Evolutionary conservation across 495 filamentous ascomycete genomes (phyloP).

Genomic region (Astrocystis sublimbata): DNA sequence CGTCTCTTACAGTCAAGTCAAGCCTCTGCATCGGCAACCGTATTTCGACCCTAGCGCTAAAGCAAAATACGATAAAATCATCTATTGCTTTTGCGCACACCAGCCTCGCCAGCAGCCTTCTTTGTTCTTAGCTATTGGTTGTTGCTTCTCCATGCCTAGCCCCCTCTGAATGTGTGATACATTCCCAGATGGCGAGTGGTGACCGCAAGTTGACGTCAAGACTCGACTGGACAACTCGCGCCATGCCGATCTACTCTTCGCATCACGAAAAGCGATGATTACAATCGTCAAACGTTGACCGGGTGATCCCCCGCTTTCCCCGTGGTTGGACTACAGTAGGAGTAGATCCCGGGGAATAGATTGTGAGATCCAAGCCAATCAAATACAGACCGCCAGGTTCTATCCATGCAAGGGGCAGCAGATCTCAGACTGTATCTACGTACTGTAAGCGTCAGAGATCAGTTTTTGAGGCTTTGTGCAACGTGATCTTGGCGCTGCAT

Average conservation of each 20-base stretch:
- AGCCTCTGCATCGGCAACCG: background rate
- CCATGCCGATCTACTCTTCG: constrained; percentile 3
- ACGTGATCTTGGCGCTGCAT: background rate
- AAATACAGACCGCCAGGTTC: background rate
- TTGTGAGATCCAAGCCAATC: background rate
- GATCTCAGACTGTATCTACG: background rate
- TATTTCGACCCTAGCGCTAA: background rate
- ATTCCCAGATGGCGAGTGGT: background rate
- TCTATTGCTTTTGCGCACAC: no score
- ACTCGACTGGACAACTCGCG: background rate
- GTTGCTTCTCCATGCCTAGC: no score
- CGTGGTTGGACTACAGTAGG: background rate
- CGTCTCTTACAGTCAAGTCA: background rate
- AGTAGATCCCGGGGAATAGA: background rate
- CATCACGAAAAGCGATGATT: background rate
- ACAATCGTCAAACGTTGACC: background rate
- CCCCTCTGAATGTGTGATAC: no score
- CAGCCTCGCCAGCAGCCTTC: no score
- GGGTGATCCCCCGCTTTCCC: background rate
- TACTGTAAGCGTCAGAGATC: constrained; percentile 1
- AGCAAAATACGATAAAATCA: no score
- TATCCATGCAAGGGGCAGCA: background rate
- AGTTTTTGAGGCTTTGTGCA: background rate
- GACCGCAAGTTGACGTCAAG: background rate
- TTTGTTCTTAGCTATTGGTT: no score